Percentiles rank a stretch among this genome's conserved stretches.
Conservation (phyloP, 345 rosid species). For the Eutrema heterophyllum region DNA sequence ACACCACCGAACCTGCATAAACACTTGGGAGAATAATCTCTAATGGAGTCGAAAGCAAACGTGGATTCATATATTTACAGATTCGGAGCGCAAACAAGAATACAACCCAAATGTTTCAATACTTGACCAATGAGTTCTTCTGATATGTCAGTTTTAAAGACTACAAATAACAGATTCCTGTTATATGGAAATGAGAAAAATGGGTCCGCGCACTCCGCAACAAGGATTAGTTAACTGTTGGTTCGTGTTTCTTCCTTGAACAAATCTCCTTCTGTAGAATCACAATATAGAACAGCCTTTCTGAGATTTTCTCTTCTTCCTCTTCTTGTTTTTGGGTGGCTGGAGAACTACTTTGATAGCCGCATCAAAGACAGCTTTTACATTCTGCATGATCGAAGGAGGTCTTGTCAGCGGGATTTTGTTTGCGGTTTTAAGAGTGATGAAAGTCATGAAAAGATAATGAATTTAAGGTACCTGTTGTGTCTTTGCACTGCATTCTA, state of each 20-base stretch:
- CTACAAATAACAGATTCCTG: constrained; percentile 31
- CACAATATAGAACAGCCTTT: constrained; percentile 72
- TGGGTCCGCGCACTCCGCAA: background rate
- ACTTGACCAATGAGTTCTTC: constrained; percentile 31
- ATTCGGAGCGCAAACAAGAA: constrained; percentile 23
- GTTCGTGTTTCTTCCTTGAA: constrained; percentile 11
- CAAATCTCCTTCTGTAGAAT: constrained; percentile 6
- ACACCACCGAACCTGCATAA: background rate
- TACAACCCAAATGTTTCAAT: constrained; percentile 14
- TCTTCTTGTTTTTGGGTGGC: constrained; percentile 80
- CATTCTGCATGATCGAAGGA: constrained; percentile 48
- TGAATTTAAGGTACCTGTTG: constrained; percentile 54
- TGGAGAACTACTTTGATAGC: constrained; percentile 88
- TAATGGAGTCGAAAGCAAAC: constrained; percentile 1
- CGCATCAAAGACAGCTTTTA: constrained; percentile 82
- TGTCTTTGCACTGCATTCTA: constrained; percentile 83
- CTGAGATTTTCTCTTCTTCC: constrained; percentile 61
- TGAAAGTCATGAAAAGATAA: background rate
- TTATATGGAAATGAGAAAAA: background rate
- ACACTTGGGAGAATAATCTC: background rate
- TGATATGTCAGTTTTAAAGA: constrained; percentile 37
- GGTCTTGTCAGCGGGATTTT: background rate
- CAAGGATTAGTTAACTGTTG: constrained; percentile 12
- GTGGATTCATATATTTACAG: constrained; percentile 37
- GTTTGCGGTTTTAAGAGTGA: background rate